A percentile compares a stretch with the other conserved stretches of the same genome.
Conservation (phyloP, 768 basidiomycete genomes). For the Clitopilus passeckerianus region DNA sequence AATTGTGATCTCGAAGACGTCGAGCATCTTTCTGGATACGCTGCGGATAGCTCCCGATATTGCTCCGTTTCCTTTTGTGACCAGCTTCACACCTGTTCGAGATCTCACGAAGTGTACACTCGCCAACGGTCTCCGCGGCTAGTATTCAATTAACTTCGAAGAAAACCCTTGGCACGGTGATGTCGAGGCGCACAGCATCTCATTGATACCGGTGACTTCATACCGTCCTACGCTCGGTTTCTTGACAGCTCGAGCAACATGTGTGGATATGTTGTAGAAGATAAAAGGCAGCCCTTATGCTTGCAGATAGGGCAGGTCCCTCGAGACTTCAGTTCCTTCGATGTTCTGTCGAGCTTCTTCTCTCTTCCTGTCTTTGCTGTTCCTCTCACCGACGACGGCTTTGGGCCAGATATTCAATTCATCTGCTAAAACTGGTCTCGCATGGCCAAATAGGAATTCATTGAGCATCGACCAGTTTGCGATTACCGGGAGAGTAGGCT, state of each 20-base stretch:
- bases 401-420: neutral
- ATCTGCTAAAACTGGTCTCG: constrained; percentile 41
- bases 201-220: neutral
- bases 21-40: too few relatives aligned
- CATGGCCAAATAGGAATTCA: constrained; percentile 37
- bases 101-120: too few relatives aligned
- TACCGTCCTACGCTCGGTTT: neutral
- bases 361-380: neutral
- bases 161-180: neutral
- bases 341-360: neutral
- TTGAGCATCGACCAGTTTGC: constrained; percentile 36
- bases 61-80: too few relatives aligned
- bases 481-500: constrained; percentile 40
- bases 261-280: neutral
- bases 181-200: neutral
- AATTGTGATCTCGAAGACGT: too few relatives aligned
- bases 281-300: neutral
- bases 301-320: neutral
- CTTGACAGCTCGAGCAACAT: neutral
- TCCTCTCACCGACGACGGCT: neutral
- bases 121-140: too few relatives aligned
- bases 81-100: too few relatives aligned
- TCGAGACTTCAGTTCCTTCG: neutral
- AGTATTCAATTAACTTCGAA: neutral
- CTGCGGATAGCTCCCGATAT: too few relatives aligned